Base-by-base conservation (phyloP, 2,329 filamentous ascomycete species). In the Domatiomyces catenatus region DNA sequence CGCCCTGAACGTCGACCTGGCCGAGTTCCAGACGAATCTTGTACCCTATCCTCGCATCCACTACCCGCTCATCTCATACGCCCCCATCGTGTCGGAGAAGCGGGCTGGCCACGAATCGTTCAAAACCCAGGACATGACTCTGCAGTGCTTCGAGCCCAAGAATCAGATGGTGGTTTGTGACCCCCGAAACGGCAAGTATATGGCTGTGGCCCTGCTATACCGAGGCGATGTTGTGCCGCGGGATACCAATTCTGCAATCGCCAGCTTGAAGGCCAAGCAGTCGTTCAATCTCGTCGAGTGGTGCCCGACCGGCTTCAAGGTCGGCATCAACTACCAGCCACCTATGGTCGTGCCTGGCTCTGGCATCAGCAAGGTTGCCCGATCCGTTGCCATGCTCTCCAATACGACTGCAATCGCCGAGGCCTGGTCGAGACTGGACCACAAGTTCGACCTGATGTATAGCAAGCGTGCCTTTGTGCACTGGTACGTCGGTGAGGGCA, bases 91-190 rank as follows among this genome's bases (percentile, higher is more conserved):
- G 52, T 77, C 75, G 26, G 79, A 80, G 52, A 74, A 77, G 72
- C 86, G 85, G 77, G 86, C 83, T 68, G 78, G 81, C 46, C 86
- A 92, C 64, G 86, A 92, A 74, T 86, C 83, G 73, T 89, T 89
- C 79, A 87, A 86, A 75, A 82, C 88, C 50, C 76, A 80, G 55
- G 86, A 92, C 56, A 67, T 83, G 58, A 82, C 79, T 56, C 74
- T 79, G 62, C 77, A 81, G 64, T 80, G 77, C 65, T 81, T 81
- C 60, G 79, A 83, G 63, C 78, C 77, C 22, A 77, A 78, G 67
- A 81, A 81, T 69, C 79, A 82, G 67, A 83, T 83, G 79, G 79
- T 82, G 48, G 77, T 80, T 56, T 83, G 79, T 60, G 77, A 83
- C 60, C 78, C 79, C 32, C 75, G 74, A 57, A 77, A 79, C 54